phyloP scores from a whole-genome alignment of 768 basidiomycete genomes.

The Boletus barrowsii region DNA sequence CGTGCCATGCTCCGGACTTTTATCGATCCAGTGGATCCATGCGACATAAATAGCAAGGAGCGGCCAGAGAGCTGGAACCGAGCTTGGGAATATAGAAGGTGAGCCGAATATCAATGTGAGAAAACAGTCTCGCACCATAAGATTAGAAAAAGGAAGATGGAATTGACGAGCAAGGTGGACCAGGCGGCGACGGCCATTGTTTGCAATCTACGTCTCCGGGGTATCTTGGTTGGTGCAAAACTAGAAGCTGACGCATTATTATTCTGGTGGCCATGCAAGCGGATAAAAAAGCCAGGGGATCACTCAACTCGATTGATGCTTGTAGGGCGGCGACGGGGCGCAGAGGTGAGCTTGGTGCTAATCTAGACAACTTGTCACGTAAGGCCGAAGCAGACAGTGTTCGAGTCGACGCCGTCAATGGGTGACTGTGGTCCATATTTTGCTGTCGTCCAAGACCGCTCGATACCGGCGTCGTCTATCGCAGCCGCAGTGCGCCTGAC shows the following conservation, averaged over 20 bases:
- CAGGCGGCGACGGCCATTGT: constrained; percentile 85
- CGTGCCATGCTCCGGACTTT: constrained; percentile 70
- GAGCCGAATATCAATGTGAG: neutral
- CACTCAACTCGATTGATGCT: constrained; percentile 69
- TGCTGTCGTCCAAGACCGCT: constrained; percentile 2
- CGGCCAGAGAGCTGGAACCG: constrained; percentile 88
- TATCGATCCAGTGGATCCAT: constrained; percentile 78
- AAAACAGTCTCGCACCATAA: constrained; percentile 57
- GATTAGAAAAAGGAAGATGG: constrained; percentile 66
- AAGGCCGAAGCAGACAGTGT: constrained; percentile 60
- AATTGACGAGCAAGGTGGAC: constrained; percentile 77
- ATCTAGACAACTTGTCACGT: constrained; percentile 57
- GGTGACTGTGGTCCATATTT: constrained; percentile 34
- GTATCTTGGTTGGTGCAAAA: constrained; percentile 85
- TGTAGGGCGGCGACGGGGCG: constrained; percentile 64
- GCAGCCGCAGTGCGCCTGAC: too few relatives aligned
- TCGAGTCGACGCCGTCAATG: constrained; percentile 40
- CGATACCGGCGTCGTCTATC: neutral
- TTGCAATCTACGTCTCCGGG: constrained; percentile 81
- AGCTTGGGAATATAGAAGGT: constrained; percentile 45
- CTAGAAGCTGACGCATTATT: constrained; percentile 34
- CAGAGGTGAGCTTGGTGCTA: constrained; percentile 51
- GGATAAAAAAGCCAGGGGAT: neutral
- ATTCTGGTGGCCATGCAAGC: neutral
- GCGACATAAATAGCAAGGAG: constrained; percentile 69